Conservation (phyloP, 2,329 filamentous ascomycete genomes). For the Sclerotinia subarctica region DNA sequence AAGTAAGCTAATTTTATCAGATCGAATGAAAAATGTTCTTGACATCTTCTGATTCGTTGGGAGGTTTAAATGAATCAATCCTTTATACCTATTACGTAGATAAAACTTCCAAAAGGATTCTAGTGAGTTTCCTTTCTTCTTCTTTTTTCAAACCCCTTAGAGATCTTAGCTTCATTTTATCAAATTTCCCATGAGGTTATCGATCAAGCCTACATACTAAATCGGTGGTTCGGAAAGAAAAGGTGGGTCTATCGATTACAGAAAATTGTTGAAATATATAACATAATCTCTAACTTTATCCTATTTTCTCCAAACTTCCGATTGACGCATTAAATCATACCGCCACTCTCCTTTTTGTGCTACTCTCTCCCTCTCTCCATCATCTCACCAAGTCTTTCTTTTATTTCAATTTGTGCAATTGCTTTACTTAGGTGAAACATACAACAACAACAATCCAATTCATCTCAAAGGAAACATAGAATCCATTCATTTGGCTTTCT, state of each 20-base stretch:
- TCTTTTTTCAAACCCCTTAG: background rate
- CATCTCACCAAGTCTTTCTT: background rate
- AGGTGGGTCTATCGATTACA: background rate
- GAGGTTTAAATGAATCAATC: background rate
- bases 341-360: conserved; percentile 8
- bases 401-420: background rate
- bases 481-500: conserved; percentile 5
- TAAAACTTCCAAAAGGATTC: background rate
- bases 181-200: background rate
- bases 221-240: background rate
- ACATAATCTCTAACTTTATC: background rate
- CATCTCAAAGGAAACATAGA: background rate
- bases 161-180: too few relatives aligned
- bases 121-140: background rate
- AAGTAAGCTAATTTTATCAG: background rate
- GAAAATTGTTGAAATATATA: background rate
- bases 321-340: background rate
- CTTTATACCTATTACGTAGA: background rate
- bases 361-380: background rate
- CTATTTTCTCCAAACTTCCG: background rate
- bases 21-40: background rate
- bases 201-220: background rate
- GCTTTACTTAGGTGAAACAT: background rate
- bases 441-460: background rate
- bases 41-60: background rate